A percentile compares a stretch with the other conserved stretches of the same genome.
phyloP scores from a whole-genome alignment of 2,329 filamentous ascomycete species.

The Salinomyces thailandicus region DNA sequence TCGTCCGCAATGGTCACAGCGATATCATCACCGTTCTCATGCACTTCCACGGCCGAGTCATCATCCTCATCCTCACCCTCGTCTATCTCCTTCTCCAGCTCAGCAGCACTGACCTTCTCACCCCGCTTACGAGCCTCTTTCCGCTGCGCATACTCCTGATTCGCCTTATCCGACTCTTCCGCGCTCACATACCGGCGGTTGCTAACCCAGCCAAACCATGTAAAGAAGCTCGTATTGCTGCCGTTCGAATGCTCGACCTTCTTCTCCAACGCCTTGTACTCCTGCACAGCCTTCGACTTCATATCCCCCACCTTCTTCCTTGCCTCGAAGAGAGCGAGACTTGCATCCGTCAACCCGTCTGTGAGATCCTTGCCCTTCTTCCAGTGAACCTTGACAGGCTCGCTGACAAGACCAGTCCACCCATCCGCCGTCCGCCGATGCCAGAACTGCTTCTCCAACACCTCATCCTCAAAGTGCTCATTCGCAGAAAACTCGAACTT shows the following conservation, averaged over 20 bases:
- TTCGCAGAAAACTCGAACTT: conserved; percentile 72
- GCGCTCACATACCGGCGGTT: conserved; percentile 57
- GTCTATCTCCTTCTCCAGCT: conserved; percentile 41
- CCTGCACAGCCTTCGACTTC: conserved; percentile 38
- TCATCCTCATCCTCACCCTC: conserved; percentile 54
- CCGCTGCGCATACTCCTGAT: conserved; percentile 50
- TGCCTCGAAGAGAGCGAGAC: conserved; percentile 58
- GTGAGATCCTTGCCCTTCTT: conserved; percentile 69
- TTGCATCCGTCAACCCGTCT: conserved; percentile 64
- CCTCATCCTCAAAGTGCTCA: conserved; percentile 66
- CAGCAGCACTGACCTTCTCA: conserved; percentile 31
- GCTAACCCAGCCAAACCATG: conserved; percentile 67
- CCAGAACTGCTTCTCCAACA: conserved; percentile 87
- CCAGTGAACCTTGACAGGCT: conserved; percentile 82
- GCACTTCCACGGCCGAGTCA: conserved; percentile 67
- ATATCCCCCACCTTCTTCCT: conserved; percentile 40
- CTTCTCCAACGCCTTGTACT: conserved; percentile 45
- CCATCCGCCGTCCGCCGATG: conserved; percentile 59
- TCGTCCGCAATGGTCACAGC: conserved; percentile 76
- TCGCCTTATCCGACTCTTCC: conserved; percentile 57
- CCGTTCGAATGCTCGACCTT: conserved; percentile 39
- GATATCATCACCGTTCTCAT: conserved; percentile 75
- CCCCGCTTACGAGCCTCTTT: conserved; percentile 36
- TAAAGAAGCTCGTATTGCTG: conserved; percentile 64
- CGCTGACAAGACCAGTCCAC: conserved; percentile 70